phyloP scores from a whole-genome alignment of 169 alveolate species.

The Eimeria acervulina region DNA sequence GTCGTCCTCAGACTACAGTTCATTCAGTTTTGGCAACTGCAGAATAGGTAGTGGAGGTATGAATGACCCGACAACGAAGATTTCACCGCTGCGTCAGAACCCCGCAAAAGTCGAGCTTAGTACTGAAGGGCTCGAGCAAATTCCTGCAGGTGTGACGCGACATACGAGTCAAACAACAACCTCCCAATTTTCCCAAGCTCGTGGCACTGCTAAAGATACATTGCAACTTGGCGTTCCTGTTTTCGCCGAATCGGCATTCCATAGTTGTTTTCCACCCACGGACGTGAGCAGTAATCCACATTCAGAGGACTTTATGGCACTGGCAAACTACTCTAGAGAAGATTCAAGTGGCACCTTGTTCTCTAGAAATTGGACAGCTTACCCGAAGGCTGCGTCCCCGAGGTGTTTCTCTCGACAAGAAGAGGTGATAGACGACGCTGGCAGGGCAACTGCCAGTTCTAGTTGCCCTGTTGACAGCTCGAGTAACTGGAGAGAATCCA shows the following conservation, averaged over 20 bases:
- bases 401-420: not conserved
- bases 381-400: not conserved
- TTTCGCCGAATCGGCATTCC: slow-evolving; percentile 21
- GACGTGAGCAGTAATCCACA: not conserved
- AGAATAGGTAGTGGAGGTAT: not conserved
- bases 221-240: not conserved
- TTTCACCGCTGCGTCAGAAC: not conserved
- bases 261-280: slow-evolving; percentile 6
- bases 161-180: not conserved
- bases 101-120: not conserved
- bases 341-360: not conserved
- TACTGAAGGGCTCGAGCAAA: not conserved
- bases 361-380: not conserved
- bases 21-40: not conserved
- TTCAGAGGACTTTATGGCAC: not conserved
- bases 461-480: not conserved
- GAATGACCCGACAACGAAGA: not conserved
- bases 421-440: not conserved
- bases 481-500: not conserved
- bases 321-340: not conserved
- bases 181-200: not conserved
- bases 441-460: not conserved
- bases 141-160: not conserved
- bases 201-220: not conserved
- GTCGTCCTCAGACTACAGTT: not conserved